Percentiles rank a stretch among this genome's conserved stretches.
phyloP scores from a whole-genome alignment of 352 stramenopile genomes.

The Phytophthora multivora region DNA sequence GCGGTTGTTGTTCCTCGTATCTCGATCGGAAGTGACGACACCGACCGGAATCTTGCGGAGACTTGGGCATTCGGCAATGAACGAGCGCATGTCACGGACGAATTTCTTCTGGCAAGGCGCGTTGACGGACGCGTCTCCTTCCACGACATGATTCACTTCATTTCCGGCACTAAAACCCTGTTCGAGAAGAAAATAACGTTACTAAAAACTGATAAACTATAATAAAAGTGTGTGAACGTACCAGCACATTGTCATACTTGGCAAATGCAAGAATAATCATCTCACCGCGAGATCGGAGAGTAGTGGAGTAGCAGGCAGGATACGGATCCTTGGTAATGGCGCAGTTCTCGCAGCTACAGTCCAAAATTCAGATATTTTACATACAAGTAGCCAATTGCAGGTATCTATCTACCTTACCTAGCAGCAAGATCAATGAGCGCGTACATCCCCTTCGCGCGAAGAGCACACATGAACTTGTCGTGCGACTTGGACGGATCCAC shows the following conservation, averaged over 20 bases:
- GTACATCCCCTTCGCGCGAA: slow-evolving; percentile 79
- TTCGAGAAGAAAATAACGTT: neutral
- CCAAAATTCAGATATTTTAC: too few relatives aligned
- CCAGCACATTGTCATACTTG: slow-evolving; percentile 85
- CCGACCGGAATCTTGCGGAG: slow-evolving; percentile 83
- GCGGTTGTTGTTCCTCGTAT: slow-evolving; percentile 44
- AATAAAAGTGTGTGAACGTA: neutral
- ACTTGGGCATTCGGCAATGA: slow-evolving; percentile 54
- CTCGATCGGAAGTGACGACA: slow-evolving; percentile 63
- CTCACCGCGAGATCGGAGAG: slow-evolving; percentile 74
- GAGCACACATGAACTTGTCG: slow-evolving; percentile 87
- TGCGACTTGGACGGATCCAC: slow-evolving; percentile 85
- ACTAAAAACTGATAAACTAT: neutral
- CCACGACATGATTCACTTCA: slow-evolving; percentile 81
- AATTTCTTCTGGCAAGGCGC: slow-evolving; percentile 91
- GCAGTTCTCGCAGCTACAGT: slow-evolving; percentile 51
- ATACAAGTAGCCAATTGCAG: too few relatives aligned
- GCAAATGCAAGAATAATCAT: slow-evolving; percentile 82
- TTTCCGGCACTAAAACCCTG: slow-evolving; percentile 76
- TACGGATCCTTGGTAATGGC: slow-evolving; percentile 55
- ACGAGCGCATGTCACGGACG: slow-evolving; percentile 81
- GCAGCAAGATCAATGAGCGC: slow-evolving; percentile 67
- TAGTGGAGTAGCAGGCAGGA: slow-evolving; percentile 58
- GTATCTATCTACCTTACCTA: slow-evolving; percentile 22
- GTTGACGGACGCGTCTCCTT: slow-evolving; percentile 41